Evolutionary conservation across 2,329 filamentous ascomycete species (phyloP).

Genomic region (Sphaerulina vaccinii): DNA sequence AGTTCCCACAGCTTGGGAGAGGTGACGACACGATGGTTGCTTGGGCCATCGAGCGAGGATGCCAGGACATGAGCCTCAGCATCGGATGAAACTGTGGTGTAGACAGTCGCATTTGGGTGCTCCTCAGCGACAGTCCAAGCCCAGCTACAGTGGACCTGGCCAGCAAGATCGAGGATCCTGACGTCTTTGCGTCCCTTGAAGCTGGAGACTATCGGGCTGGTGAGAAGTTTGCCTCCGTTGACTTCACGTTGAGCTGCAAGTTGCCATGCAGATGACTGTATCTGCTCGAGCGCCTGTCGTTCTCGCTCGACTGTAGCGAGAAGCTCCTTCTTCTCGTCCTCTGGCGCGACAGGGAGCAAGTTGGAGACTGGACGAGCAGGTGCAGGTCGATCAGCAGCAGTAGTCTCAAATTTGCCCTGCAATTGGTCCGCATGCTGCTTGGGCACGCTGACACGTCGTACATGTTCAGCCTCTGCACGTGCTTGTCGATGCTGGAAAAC

Average conservation of each 20-base stretch:
- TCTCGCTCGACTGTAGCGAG: slow-evolving; percentile 64
- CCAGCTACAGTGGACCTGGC: slow-evolving; percentile 85
- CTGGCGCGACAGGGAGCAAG: slow-evolving; percentile 40
- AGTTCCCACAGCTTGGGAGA: slow-evolving; percentile 75
- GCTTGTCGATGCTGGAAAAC: slow-evolving; percentile 81
- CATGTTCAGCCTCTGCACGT: slow-evolving; percentile 85
- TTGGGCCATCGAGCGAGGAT: slow-evolving; percentile 74
- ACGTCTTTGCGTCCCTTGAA: slow-evolving; percentile 46
- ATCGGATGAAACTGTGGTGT: slow-evolving; percentile 63
- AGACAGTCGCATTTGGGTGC: slow-evolving; percentile 81
- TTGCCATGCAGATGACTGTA: slow-evolving; percentile 60
- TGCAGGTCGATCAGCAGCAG: slow-evolving; percentile 45
- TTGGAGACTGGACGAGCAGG: slow-evolving; percentile 47
- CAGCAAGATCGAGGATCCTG: slow-evolving; percentile 81
- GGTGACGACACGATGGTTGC: slow-evolving; percentile 81
- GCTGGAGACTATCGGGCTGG: slow-evolving; percentile 50
- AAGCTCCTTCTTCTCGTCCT: slow-evolving; percentile 38
- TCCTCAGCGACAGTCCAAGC: slow-evolving; percentile 89
- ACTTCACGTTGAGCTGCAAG: slow-evolving; percentile 61
- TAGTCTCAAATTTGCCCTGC: slow-evolving; percentile 79
- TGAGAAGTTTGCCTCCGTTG: slow-evolving; percentile 60
- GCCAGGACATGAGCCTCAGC: slow-evolving; percentile 50
- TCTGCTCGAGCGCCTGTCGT: slow-evolving; percentile 72
- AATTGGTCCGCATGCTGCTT: slow-evolving; percentile 76
- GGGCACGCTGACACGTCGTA: slow-evolving; percentile 71